phyloP scores from a whole-genome alignment of 139 green algal species.

The Picochlorum sp. region DNA sequence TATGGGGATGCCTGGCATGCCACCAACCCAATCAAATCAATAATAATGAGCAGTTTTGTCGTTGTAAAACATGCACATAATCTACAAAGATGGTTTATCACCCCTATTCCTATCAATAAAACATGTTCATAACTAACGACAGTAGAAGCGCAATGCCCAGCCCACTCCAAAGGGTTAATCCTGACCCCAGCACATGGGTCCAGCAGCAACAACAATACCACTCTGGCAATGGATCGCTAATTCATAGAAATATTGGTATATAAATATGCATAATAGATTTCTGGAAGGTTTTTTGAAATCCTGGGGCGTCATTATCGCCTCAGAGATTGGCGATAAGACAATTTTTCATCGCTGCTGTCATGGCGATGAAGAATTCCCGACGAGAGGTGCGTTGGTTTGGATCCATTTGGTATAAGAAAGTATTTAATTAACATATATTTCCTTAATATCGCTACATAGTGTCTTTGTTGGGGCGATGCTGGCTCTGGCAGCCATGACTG shows the following conservation, averaged over 20 bases:
- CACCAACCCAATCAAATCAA: too few relatives aligned
- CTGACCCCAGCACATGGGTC: too few relatives aligned
- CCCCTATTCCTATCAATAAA: too few relatives aligned
- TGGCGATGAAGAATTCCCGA: conserved; percentile 74
- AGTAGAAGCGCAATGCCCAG: too few relatives aligned
- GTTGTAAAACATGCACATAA: too few relatives aligned
- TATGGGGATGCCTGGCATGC: not conserved
- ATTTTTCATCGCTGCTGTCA: conserved; percentile 93
- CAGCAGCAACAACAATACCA: too few relatives aligned
- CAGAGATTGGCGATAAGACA: conserved; percentile 87
- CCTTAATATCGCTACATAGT: conserved; percentile 26
- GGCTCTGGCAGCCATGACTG: conserved; percentile 87
- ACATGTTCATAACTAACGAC: too few relatives aligned
- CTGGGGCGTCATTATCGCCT: conserved; percentile 49
- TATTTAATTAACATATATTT: too few relatives aligned
- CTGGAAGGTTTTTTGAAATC: conserved; percentile 48
- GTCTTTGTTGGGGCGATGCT: conserved; percentile 73
- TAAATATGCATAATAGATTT: conserved; percentile 14
- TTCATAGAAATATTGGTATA: not conserved
- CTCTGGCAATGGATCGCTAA: not conserved
- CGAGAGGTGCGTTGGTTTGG: conserved; percentile 27
- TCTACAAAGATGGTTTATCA: too few relatives aligned
- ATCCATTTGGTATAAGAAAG: not conserved
- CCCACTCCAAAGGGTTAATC: too few relatives aligned
- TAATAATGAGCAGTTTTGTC: too few relatives aligned